These are phyloP conservation scores for Fusarium sp. DNA, from an alignment of 2,329 filamentous ascomycete genomes.

Conservation along the genomic window DNA sequence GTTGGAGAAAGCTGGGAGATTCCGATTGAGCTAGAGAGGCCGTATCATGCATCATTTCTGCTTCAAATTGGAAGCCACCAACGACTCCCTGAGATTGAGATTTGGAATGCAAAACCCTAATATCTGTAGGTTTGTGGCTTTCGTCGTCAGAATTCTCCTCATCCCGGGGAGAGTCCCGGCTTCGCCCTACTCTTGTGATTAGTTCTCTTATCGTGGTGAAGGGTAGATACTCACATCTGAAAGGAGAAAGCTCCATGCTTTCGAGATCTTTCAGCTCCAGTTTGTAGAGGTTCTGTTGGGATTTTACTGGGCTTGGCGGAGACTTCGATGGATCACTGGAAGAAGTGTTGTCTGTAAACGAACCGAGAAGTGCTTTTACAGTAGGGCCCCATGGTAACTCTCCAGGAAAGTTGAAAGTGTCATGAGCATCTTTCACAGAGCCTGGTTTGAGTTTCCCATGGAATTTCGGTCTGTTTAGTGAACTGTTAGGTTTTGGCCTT, in stretches of 20 bases:
- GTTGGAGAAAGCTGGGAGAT: conserved; percentile 53
- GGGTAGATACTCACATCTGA: conserved; percentile 46
- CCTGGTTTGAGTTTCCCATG: not conserved
- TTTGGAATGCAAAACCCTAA: not conserved
- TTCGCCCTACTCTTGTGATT: conserved; percentile 22
- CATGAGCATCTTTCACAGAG: not conserved
- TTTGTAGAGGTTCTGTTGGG: conserved; percentile 45
- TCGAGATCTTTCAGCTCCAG: conserved; percentile 51
- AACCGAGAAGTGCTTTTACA: conserved; percentile 23
- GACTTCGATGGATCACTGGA: conserved; percentile 53
- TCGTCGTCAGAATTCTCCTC: conserved; percentile 38
- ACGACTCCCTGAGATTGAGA: not conserved
- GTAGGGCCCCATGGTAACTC: conserved; percentile 27
- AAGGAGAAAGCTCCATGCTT: conserved; percentile 52
- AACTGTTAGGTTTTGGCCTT: not conserved
- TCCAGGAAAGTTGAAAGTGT: not conserved
- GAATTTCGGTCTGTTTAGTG: not conserved
- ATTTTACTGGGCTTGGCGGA: conserved; percentile 49
- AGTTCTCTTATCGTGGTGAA: not conserved
- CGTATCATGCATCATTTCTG: not conserved
- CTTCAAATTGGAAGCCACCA: not conserved
- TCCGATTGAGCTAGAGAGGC: conserved; percentile 49
- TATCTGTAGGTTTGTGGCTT: not conserved
- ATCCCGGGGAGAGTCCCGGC: conserved; percentile 36
- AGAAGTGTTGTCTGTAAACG: conserved; percentile 45